Evolutionary conservation across 768 basidiomycete genomes (phyloP).

Genomic region (Tylopilus felleus): DNA sequence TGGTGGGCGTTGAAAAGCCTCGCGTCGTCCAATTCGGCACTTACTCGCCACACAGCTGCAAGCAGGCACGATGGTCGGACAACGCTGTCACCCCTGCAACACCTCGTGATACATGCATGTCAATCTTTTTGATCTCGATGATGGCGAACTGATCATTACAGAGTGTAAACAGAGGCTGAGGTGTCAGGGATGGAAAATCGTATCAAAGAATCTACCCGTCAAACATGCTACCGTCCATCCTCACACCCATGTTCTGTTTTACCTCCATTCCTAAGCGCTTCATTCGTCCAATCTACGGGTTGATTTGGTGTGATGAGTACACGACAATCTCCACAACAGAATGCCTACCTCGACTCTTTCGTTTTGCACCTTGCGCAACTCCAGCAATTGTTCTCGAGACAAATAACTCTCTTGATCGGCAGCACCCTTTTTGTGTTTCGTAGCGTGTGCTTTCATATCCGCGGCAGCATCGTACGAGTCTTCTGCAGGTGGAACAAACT

Average conservation of each 20-base stretch:
- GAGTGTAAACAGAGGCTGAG: too few relatives aligned
- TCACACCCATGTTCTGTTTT: constrained; percentile 78
- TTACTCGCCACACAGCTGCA: constrained; percentile 1
- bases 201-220: constrained; percentile 34
- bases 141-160: background rate
- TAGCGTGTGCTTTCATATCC: constrained; percentile 75
- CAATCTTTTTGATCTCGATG: background rate
- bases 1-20: constrained; percentile 14
- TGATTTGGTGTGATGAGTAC: background rate
- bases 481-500: constrained; percentile 67
- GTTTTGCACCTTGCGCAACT: constrained; percentile 78
- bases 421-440: constrained; percentile 63
- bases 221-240: constrained; percentile 75
- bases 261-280: constrained; percentile 86
- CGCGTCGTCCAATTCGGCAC: background rate
- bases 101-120: constrained; percentile 18
- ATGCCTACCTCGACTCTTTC: constrained; percentile 72
- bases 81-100: background rate
- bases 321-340: background rate
- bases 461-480: constrained; percentile 79
- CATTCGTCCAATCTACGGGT: constrained; percentile 68
- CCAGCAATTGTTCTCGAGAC: constrained; percentile 74
- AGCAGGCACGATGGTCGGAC: background rate
- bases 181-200: background rate
- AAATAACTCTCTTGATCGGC: constrained; percentile 73